Evolutionary conservation across 805 yeast genomes (phyloP).

Genomic region (Ogataea chonburiensis): DNA sequence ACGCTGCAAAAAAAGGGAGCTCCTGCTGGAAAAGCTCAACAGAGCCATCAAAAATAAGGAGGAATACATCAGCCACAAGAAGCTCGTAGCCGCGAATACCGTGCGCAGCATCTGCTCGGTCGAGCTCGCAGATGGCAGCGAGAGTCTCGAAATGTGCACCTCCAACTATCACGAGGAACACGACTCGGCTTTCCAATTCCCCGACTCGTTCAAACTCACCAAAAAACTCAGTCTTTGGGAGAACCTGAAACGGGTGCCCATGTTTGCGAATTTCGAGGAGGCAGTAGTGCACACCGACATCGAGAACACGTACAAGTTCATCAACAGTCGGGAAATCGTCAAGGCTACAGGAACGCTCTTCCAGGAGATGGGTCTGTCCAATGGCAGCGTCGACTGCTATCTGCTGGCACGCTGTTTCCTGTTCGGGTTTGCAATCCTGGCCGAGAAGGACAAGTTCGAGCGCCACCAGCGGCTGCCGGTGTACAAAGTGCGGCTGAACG

Average conservation of each 20-base stretch:
- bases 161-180: slow-evolving; percentile 1
- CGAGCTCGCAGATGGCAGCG: background rate
- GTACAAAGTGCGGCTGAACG: slow-evolving; percentile 14
- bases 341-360: slow-evolving; percentile 11
- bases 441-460: slow-evolving; percentile 20
- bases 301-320: slow-evolving; percentile 17
- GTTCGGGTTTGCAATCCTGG: slow-evolving; percentile 17
- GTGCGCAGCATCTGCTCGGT: slow-evolving; percentile 17
- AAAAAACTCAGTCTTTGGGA: slow-evolving; percentile 10
- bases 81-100: slow-evolving; percentile 19
- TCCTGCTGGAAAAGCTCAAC: slow-evolving; percentile 16
- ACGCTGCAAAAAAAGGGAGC: slow-evolving; percentile 9
- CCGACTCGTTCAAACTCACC: slow-evolving; percentile 7
- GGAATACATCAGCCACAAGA: slow-evolving; percentile 19
- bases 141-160: slow-evolving; percentile 1
- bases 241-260: slow-evolving; percentile 11
- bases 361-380: slow-evolving; percentile 7
- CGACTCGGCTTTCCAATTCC: slow-evolving; percentile 3
- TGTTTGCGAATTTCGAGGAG: slow-evolving; percentile 15
- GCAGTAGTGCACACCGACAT: slow-evolving; percentile 10
- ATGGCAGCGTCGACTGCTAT: slow-evolving; percentile 6
- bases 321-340: slow-evolving; percentile 13
- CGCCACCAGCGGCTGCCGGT: slow-evolving; percentile 16
- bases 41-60: slow-evolving; percentile 20
- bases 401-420: slow-evolving; percentile 18